These are phyloP conservation scores for Epichloe hybrida DNA, from an alignment of 2,329 filamentous ascomycete genomes.

Conservation along the genomic window DNA sequence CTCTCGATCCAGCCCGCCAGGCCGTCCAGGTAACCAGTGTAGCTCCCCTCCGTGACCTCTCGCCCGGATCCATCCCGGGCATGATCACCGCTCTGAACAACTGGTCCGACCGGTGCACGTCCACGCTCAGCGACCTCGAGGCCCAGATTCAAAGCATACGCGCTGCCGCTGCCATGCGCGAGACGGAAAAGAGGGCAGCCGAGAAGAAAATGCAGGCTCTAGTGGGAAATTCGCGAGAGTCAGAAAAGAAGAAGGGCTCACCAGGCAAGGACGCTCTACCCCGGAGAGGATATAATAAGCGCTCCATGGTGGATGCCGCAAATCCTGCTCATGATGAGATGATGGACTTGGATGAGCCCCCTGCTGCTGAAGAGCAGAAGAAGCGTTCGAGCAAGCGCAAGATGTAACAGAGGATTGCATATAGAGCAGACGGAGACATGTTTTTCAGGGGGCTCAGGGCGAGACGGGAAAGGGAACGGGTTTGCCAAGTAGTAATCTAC, in stretches of 20 bases:
- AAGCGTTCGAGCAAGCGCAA: constrained; percentile 41
- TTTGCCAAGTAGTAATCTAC: not conserved
- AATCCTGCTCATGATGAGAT: constrained; percentile 31
- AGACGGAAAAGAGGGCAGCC: constrained; percentile 34
- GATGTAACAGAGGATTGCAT: constrained; percentile 23
- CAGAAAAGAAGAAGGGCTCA: constrained; percentile 21
- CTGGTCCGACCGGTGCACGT: constrained; percentile 69
- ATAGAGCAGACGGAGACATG: not conserved
- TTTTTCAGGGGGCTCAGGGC: not conserved
- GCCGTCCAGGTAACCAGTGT: constrained; percentile 68
- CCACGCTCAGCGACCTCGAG: constrained; percentile 63
- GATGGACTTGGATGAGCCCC: constrained; percentile 44
- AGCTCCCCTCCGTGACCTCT: constrained; percentile 75
- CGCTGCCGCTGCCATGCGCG: constrained; percentile 38
- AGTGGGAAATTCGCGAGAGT: constrained; percentile 31
- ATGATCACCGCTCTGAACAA: constrained; percentile 55
- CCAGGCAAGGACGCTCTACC: constrained; percentile 13
- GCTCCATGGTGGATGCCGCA: constrained; percentile 28
- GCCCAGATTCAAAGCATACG: constrained; percentile 57
- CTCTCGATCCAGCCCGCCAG: constrained; percentile 65
- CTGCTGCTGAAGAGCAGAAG: constrained; percentile 32
- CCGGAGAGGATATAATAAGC: constrained; percentile 18
- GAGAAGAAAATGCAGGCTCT: constrained; percentile 35
- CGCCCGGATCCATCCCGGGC: constrained; percentile 53
- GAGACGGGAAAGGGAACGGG: not conserved